Conservation (phyloP, 306 rosid genomes). For the Sechiopsis laciniata region DNA sequence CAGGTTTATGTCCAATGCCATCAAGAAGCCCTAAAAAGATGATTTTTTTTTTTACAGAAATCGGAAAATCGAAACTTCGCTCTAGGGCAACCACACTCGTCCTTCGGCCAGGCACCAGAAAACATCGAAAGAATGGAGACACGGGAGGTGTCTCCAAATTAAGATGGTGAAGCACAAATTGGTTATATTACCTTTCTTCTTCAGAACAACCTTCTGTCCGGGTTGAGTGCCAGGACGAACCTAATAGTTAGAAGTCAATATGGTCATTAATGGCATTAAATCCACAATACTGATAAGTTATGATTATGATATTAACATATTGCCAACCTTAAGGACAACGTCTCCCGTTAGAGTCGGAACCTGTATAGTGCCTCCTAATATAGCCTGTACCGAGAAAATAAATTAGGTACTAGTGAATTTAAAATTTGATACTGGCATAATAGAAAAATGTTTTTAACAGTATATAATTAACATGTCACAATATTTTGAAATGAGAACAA, state of each 20-base stretch:
- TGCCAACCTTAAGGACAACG: constrained; percentile 77
- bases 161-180: too few species aligned
- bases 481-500: too few species aligned
- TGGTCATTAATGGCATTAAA: not conserved
- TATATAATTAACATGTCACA: too few species aligned
- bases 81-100: too few species aligned
- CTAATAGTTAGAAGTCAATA: constrained; percentile 35
- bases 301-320: constrained; percentile 15
- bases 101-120: too few species aligned
- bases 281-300: constrained; percentile 16
- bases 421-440: not conserved
- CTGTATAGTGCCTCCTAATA: constrained; percentile 84
- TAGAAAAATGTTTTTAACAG: not conserved
- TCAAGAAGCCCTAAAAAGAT: constrained; percentile 2
- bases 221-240: constrained; percentile 83
- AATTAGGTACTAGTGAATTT: not conserved
- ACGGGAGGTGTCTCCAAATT: too few species aligned
- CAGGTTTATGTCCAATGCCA: not conserved
- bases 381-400: constrained; percentile 44
- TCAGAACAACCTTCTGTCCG: constrained; percentile 83
- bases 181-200: constrained; percentile 68
- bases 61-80: too few species aligned
- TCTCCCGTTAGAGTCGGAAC: constrained; percentile 85
- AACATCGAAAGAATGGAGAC: too few species aligned
- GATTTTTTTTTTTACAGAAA: too few species aligned